Conservation (phyloP, 176 grass and related monocot genomes). For the Urochloa ruziziensis region DNA sequence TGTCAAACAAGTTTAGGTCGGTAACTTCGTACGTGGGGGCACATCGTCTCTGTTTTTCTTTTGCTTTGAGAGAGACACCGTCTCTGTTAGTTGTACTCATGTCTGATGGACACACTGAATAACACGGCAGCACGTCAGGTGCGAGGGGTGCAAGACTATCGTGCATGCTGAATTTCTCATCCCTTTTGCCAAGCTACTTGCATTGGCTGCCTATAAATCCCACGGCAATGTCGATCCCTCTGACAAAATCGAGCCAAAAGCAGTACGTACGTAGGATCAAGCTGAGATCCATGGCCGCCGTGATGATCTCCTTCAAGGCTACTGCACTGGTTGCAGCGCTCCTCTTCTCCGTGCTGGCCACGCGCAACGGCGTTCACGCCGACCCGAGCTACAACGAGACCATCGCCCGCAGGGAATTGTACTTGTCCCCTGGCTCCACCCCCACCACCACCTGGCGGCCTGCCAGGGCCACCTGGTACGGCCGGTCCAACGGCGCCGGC, state of each 20-base stretch:
- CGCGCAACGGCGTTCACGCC: neutral
- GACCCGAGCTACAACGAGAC: neutral
- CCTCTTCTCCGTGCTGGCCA: neutral
- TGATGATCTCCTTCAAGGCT: neutral
- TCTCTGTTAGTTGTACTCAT: neutral
- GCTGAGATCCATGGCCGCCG: neutral
- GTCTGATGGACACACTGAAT: neutral
- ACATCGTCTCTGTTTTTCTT: neutral
- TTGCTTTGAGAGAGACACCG: too few species aligned
- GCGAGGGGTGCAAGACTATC: neutral
- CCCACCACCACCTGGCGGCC: slow-evolving; percentile 31
- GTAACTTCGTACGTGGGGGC: slow-evolving; percentile 12
- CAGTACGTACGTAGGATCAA: neutral
- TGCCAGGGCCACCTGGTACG: slow-evolving; percentile 91
- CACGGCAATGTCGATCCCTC: slow-evolving; percentile 2
- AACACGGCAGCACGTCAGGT: slow-evolving; percentile 27
- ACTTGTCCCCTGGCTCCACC: slow-evolving; percentile 3
- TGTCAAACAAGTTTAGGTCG: neutral
- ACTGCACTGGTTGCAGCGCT: neutral
- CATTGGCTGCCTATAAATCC: slow-evolving; percentile 39
- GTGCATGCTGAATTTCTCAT: neutral
- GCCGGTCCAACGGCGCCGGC: slow-evolving; percentile 64
- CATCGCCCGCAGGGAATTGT: neutral
- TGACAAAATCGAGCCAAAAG: neutral
- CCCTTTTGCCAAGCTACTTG: neutral